Evolutionary conservation across 768 basidiomycete genomes (phyloP).

Genomic region (Gymnopilus dilepis): DNA sequence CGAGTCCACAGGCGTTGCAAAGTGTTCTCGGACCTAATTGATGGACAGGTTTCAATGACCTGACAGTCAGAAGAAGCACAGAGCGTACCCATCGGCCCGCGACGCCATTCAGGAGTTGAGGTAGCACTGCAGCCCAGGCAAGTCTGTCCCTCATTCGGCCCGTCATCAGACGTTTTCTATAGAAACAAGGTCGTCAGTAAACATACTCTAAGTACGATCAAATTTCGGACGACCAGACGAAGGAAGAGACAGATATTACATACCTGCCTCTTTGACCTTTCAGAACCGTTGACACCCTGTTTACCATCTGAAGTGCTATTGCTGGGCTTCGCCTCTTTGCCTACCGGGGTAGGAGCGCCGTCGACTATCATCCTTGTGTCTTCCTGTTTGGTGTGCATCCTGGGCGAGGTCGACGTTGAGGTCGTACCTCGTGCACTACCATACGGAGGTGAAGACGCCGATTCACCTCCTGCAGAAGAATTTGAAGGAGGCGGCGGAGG

Average conservation of each 20-base stretch:
- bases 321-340: constrained; percentile 7
- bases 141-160: constrained; percentile 65
- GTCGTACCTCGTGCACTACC: neutral
- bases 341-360: neutral
- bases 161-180: constrained; percentile 47
- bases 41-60: neutral
- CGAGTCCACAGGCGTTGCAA: constrained; percentile 20
- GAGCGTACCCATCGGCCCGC: constrained; percentile 76
- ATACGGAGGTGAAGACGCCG: neutral
- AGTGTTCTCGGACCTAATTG: constrained; percentile 16
- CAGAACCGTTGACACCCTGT: constrained; percentile 10
- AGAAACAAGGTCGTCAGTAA: neutral
- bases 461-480: constrained; percentile 7
- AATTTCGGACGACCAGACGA: constrained; percentile 3
- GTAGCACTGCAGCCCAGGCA: constrained; percentile 85
- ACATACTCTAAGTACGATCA: neutral
- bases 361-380: constrained; percentile 20
- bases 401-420: constrained; percentile 18
- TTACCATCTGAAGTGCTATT: neutral
- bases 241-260: constrained; percentile 11
- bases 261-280: constrained; percentile 24
- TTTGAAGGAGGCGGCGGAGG: constrained; percentile 12
- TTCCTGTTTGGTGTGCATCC: constrained; percentile 11
- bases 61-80: neutral
- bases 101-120: constrained; percentile 86